A percentile compares a stretch with the other conserved stretches of the same genome.
phyloP scores from a whole-genome alignment of 2,329 filamentous ascomycete genomes.

The Raffaelea arxii region DNA sequence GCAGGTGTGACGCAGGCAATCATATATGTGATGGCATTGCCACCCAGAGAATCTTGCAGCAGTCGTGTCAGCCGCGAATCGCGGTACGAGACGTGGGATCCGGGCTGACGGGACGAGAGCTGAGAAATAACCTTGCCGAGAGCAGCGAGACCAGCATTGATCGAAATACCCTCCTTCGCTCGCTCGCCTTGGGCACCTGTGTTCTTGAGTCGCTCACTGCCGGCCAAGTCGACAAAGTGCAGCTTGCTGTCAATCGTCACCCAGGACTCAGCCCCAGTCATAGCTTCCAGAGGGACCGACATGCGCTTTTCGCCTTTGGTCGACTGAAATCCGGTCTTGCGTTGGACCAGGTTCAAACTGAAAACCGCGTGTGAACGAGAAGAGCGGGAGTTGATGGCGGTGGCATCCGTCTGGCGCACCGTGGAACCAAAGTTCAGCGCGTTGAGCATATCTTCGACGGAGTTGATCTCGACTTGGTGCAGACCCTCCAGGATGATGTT shows the following conservation, averaged over 20 bases:
- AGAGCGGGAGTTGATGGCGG: constrained; percentile 93
- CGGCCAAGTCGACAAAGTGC: constrained; percentile 95
- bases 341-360: constrained; percentile 85
- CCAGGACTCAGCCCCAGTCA: constrained; percentile 58
- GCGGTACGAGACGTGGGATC: constrained; percentile 90
- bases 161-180: constrained; percentile 93
- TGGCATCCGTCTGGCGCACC: constrained; percentile 93
- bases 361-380: constrained; percentile 97
- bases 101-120: constrained; percentile 77
- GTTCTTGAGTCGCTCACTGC: constrained; percentile 94
- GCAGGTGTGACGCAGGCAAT: constrained; percentile 96
- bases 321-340: constrained; percentile 50
- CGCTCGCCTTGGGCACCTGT: constrained; percentile 91
- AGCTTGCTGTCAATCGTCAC: constrained; percentile 95
- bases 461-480: constrained; percentile 80
- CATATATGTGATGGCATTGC: constrained; percentile 98
- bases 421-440: constrained; percentile 87
- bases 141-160: constrained; percentile 90
- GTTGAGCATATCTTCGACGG: constrained; percentile 79
- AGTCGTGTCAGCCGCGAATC: constrained; percentile 95
- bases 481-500: constrained; percentile 90
- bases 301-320: constrained; percentile 67
- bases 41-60: constrained; percentile 90
- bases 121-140: constrained; percentile 98
- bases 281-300: constrained; percentile 75